Evolutionary conservation across 306 rosid genomes (phyloP).

Genomic region (Carpinus fangiana): DNA sequence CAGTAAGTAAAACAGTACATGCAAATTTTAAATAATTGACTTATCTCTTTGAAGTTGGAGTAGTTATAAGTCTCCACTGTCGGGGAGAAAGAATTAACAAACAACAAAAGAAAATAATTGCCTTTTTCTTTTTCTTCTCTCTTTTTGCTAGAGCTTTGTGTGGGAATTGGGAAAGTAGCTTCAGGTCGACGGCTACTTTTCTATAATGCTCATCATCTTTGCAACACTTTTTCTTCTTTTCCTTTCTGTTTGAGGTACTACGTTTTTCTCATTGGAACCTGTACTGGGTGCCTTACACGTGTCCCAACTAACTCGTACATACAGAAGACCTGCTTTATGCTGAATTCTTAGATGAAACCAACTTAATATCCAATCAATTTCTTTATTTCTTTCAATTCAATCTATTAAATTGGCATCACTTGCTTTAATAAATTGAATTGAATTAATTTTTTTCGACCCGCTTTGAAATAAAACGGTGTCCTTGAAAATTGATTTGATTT

Average conservation of each 20-base stretch:
- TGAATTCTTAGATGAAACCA: neutral
- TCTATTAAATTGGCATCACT: too few species aligned
- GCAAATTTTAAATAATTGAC: too few species aligned
- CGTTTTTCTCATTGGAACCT: too few species aligned
- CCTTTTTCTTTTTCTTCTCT: neutral
- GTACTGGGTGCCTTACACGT: neutral
- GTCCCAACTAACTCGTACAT: neutral
- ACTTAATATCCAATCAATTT: neutral
- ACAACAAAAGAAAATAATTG: neutral
- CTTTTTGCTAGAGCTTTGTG: neutral
- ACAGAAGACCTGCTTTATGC: neutral
- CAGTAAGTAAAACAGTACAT: too few species aligned
- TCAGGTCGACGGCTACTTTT: conserved; percentile 27
- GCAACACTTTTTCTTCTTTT: neutral
- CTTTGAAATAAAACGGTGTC: too few species aligned
- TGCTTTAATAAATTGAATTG: too few species aligned
- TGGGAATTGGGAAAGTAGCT: conserved; percentile 16
- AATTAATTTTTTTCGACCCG: too few species aligned
- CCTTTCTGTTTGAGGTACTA: conserved; percentile 3
- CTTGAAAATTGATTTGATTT: too few species aligned
- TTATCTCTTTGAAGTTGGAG: neutral
- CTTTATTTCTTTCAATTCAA: too few species aligned
- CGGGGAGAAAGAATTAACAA: neutral
- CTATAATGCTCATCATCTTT: conserved; percentile 16
- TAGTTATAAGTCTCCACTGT: neutral